phyloP scores from a whole-genome alignment of 306 rosid species.

The Fragaria vesca region DNA sequence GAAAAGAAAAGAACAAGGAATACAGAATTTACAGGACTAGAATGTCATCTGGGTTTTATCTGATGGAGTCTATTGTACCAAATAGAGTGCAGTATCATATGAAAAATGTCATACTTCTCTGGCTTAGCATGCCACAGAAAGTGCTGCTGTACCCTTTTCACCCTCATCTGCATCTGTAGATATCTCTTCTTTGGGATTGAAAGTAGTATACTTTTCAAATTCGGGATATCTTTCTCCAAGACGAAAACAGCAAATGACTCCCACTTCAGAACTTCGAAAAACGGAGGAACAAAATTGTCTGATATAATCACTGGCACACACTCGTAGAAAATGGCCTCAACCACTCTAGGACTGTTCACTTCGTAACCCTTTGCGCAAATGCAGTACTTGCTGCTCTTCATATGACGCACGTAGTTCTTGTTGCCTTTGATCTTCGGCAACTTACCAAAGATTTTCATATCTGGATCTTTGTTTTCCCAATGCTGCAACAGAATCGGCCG shows the following conservation, averaged over 20 bases:
- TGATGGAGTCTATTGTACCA: slow-evolving; percentile 75
- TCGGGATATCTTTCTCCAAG: slow-evolving; percentile 64
- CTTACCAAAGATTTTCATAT: slow-evolving; percentile 67
- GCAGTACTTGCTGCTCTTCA: slow-evolving; percentile 92
- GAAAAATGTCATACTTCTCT: slow-evolving; percentile 82
- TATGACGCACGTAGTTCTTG: slow-evolving; percentile 50
- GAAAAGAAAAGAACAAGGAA: background rate
- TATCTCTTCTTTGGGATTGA: slow-evolving; percentile 71
- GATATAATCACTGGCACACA: slow-evolving; percentile 92
- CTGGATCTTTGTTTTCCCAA: slow-evolving; percentile 88
- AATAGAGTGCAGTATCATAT: slow-evolving; percentile 86
- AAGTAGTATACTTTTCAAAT: slow-evolving; percentile 69
- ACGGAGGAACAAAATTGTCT: slow-evolving; percentile 92
- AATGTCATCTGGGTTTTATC: slow-evolving; percentile 24
- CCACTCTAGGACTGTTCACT: slow-evolving; percentile 91
- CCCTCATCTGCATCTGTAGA: slow-evolving; percentile 71
- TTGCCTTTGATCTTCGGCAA: slow-evolving; percentile 58
- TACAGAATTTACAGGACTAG: background rate
- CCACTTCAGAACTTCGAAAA: slow-evolving; percentile 82
- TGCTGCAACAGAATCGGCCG: slow-evolving; percentile 65
- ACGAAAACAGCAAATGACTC: slow-evolving; percentile 89
- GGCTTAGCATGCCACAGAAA: slow-evolving; percentile 89
- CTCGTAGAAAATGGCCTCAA: slow-evolving; percentile 76
- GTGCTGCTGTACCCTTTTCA: slow-evolving; percentile 77
- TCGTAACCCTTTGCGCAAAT: slow-evolving; percentile 93